Evolutionary conservation across 202 grass and related monocot genomes (phyloP), one percentile per base, ranked within the genome.

Genomic region (Digitaria exilis): DNA sequence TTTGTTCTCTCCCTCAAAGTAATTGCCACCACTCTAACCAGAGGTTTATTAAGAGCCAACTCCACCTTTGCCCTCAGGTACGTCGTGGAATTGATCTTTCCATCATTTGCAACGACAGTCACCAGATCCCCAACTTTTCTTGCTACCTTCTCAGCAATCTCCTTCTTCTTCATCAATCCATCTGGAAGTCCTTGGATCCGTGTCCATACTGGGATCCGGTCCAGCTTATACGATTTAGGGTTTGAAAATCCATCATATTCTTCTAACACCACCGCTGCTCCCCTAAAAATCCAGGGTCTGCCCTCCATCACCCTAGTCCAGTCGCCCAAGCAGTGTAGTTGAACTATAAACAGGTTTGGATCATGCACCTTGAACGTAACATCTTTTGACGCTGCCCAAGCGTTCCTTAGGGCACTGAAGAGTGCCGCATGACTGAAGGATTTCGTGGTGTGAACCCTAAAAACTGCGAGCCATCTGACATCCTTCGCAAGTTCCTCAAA

Each of bases 331-430:
- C n/a, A n/a, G n/a, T n/a, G n/a, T n/a, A 22, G 17, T 2, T 24
- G n/a, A 22, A 24, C 52, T 2, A 10, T 0, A 0, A 56, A 56
- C 0, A 56, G n/a, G 6, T 56, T 56, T 9, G n/a, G 0, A 4
- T 2, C 2, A 0, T 22, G 0, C 0, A 56, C 52, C 2, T 54
- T 56, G 2, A 56, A 56, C 0, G n/a, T 56, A 0, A 56, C 52
- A 2, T 56, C 52, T 2, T 56, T 22, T 1, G 8, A 19, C 52
- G 2, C 8, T 7, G 8, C 7, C 52, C 52, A 56, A 2, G 52
- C 8, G 0, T 8, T 22, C 7, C 52, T 24, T 21, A 56, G 3
- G 2, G 7, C 52, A 4, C 52, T 56, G 9, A 56, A 56, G 2
- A 56, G n/a, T 0, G 52, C n/a, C 0, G n/a, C 52, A 56, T 56